phyloP scores from a whole-genome alignment of 2,329 filamentous ascomycete genomes.

The Pseudopyricularia javanii region DNA sequence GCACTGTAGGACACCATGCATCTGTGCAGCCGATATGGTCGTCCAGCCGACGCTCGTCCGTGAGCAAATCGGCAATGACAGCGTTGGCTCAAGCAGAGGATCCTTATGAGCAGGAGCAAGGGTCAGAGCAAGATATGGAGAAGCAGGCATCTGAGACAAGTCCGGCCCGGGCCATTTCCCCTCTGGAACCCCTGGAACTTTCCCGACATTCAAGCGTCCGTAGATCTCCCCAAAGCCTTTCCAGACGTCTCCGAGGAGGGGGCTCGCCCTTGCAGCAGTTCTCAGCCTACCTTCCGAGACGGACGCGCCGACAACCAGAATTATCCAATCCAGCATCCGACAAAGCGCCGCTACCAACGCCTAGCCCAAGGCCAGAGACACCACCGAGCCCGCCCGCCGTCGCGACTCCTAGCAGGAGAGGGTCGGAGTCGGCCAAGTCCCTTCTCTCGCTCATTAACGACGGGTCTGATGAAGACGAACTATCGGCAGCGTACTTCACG shows the following conservation, averaged over 20 bases:
- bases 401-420: not conserved
- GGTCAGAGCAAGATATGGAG: not conserved
- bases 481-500: constrained; percentile 15
- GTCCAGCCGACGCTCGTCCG: not conserved
- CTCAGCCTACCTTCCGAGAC: not conserved
- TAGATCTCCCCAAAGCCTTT: not conserved
- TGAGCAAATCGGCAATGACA: not conserved
- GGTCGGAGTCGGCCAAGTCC: not conserved
- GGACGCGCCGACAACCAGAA: not conserved
- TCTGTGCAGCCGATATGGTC: not conserved
- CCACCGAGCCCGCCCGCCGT: not conserved
- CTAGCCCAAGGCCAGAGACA: not conserved
- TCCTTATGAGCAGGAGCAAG: not conserved
- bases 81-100: not conserved
- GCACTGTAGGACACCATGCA: not conserved
- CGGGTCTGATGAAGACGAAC: constrained; percentile 21
- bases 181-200: not conserved
- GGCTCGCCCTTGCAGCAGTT: not conserved
- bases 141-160: not conserved
- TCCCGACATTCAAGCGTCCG: not conserved
- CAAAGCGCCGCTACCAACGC: not conserved
- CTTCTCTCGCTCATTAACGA: constrained; percentile 29
- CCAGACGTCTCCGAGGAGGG: not conserved
- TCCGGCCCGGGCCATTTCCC: not conserved
- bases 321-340: not conserved